phyloP scores from a whole-genome alignment of 2,329 filamentous ascomycete genomes.

The Penicillium olsonii region DNA sequence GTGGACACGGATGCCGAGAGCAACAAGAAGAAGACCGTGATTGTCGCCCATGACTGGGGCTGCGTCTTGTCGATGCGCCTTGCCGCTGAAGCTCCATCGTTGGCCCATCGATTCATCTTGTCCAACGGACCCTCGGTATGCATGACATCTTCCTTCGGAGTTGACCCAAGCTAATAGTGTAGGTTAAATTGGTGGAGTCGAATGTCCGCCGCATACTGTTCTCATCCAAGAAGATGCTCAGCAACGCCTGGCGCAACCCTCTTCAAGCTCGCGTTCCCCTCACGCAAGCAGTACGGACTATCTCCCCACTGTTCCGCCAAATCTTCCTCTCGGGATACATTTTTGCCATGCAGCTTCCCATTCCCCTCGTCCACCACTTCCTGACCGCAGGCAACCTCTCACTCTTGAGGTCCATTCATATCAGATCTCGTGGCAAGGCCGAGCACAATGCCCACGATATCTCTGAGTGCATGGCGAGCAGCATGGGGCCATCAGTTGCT shows the following conservation, averaged over 20 bases:
- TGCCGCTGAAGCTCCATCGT: conserved; percentile 58
- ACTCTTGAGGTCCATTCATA: conserved; percentile 48
- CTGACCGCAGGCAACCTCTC: conserved; percentile 53
- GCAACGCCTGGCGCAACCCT: conserved; percentile 49
- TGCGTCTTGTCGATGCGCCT: conserved; percentile 55
- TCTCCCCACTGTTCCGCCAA: conserved; percentile 54
- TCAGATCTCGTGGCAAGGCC: conserved; percentile 36
- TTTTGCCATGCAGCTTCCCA: conserved; percentile 56
- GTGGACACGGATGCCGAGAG: conserved; percentile 30
- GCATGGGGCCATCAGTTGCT: conserved; percentile 51
- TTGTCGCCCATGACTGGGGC: conserved; percentile 60
- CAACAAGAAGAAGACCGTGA: conserved; percentile 47
- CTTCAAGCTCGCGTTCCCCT: conserved; percentile 47
- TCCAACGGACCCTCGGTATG: conserved; percentile 57
- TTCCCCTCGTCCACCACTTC: conserved; percentile 45
- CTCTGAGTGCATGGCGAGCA: conserved; percentile 53
- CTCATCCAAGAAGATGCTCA: conserved; percentile 53
- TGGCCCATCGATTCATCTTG: conserved; percentile 59
- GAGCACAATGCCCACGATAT: conserved; percentile 37
- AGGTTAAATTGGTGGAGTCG: conserved; percentile 46
- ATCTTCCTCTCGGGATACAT: conserved; percentile 55
- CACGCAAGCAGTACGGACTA: conserved; percentile 43
- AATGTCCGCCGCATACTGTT: conserved; percentile 45
- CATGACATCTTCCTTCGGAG: conserved; percentile 1
- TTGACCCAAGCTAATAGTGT: not conserved